Base-by-base conservation (phyloP, 1,139 yeast species). In the Pichiaceae sp. region DNA sequence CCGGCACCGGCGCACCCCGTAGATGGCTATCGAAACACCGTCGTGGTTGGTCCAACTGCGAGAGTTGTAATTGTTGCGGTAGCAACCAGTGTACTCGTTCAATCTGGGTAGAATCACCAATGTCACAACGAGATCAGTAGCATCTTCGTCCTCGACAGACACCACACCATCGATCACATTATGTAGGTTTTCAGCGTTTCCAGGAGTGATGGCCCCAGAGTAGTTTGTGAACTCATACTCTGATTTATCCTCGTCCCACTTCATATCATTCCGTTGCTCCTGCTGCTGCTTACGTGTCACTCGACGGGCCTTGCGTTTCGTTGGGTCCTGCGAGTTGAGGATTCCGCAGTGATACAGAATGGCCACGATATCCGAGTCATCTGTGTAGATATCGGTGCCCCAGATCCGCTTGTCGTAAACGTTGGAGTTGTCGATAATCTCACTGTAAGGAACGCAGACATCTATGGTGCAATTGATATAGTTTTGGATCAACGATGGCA, bases 321-420 rank as follows among this genome's bases (percentile, higher is more conserved):
- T 33, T 11, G 59, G 58, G 28, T 54, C 52, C 12, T 36, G 35
- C 2, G 54, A 43, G 15, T 44, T 41, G 12, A 84, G 66, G 20
- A 79, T 64, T 1, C 96, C 96, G 43, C 74, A 61, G 52, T 91
- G 97, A 43, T 76, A 71, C 41, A 89, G 61, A 0, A 79, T 82
- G 3, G 84, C 68, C 31, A 91, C 69, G 3, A 89, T 63, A 54
- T 91, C 95, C 1, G 95, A 82, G 58, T 91, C 98, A 57, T 91
- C 97, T 1, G 96, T 84, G 57, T 89, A 91, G 3, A 91, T 66
- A 37, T 81, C 87, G 0, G 95, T 85, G 2, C 98, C 98, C 97
- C 97, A 91, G 2, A 87, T 52, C 38, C 74, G 72, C 31, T 95
- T 63, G 42, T 72, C 66, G 29, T 53, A 54, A 14, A 66, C 61